phyloP scores from a whole-genome alignment of 805 yeast species.

The Suhomyces vadensis region DNA sequence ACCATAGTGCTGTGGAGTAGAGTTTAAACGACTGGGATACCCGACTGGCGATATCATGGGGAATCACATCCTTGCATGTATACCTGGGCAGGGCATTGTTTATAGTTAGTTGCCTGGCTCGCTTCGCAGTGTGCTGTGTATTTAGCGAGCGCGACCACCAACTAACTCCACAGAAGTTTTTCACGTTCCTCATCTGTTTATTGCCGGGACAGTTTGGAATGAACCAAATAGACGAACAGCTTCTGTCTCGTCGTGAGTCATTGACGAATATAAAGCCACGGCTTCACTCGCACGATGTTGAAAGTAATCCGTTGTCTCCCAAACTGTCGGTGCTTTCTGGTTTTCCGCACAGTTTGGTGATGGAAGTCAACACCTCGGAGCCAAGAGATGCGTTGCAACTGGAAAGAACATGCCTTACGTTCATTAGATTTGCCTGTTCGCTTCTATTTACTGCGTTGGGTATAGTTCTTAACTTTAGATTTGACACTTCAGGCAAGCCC shows the following conservation, averaged over 20 bases:
- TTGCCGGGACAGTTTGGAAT: not conserved
- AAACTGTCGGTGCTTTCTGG: slow-evolving; percentile 1
- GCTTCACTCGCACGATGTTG: not conserved
- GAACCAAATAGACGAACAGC: not conserved
- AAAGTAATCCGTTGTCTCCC: not conserved
- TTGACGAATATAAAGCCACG: not conserved
- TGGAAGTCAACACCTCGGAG: slow-evolving; percentile 44
- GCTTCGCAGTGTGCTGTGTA: no score
- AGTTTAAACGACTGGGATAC: no score
- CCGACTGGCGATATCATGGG: no score
- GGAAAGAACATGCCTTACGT: slow-evolving; percentile 53
- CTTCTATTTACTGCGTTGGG: slow-evolving; percentile 50
- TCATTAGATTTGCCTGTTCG: slow-evolving; percentile 48
- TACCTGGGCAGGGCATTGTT: no score
- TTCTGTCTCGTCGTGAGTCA: not conserved
- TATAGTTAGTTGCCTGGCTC: no score
- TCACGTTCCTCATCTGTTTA: no score
- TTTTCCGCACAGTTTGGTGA: slow-evolving; percentile 25
- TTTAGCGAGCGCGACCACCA: no score
- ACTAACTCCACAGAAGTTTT: no score
- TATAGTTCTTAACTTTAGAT: slow-evolving; percentile 44
- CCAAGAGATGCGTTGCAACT: slow-evolving; percentile 57
- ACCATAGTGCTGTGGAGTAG: no score
- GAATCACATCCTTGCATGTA: no score
- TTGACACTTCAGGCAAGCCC: slow-evolving; percentile 31